Evolutionary conservation across 257 asterid genomes (phyloP), one percentile per base, ranked within the genome.

Genomic region (Penstemon newberryi): DNA sequence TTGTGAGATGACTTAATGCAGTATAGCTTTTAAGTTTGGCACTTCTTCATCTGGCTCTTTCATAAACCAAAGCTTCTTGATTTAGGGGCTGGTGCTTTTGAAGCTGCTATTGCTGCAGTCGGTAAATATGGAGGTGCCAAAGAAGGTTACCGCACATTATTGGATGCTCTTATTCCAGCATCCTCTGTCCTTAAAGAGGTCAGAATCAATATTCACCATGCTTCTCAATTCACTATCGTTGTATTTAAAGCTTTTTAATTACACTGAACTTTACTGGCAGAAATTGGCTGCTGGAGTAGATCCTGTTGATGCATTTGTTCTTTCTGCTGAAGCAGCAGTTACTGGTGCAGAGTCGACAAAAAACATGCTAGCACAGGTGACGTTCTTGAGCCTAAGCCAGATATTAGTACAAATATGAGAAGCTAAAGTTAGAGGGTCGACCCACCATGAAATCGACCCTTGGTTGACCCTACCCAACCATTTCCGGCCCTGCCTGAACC

Each of bases 141-240:
- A 75, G 96, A 86, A n/a, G 98, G 98, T 63, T 88, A 82, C 39
- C 93, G 98, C 62, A 93, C 98, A 8, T 70, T 93, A 66, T 74
- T 90, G 83, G 97, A 93, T 77, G 98, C 97, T 56, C 95, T 93
- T 71, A 83, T 90, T 72, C 98, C 98, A 59, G 98, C 98, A 8
- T 83, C 82, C 12, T 74, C 86, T 25, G 87, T 76, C 50, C 90
- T 93, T 46, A 90, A 87, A 62, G 95, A 93, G 98, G 98, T 93
- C 55, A 49, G 77, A 60, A 39, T 18, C 50, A 6, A 69, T 55
- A 10, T 33, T 45, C 39, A 1, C 38, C 39, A 7, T 64, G 43
- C 70, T 52, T 72, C 15, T 65, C 37, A 13, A 36, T 42, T 59
- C 25, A 42, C 49, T 59, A 8, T 37, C 55, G 5, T 46, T 60